These are phyloP conservation scores for Fusarium ramigenum DNA, from an alignment of 2,329 filamentous ascomycete species.

Conservation along the genomic window DNA sequence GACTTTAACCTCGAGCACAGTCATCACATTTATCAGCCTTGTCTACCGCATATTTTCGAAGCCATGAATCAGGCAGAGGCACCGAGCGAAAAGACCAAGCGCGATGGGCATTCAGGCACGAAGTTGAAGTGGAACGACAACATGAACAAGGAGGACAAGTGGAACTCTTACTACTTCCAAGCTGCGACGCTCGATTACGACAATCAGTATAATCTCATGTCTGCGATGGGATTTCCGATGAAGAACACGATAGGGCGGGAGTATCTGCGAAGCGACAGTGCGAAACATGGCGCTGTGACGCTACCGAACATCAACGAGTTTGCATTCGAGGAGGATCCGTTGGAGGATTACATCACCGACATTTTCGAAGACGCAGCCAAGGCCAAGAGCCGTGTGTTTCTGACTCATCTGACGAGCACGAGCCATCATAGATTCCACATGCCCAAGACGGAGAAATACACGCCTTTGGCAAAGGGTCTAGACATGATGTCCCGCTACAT, in stretches of 20 bases:
- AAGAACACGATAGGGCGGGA: conserved; percentile 43
- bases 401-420: conserved; percentile 50
- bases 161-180: conserved; percentile 48
- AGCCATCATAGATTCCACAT: conserved; percentile 48
- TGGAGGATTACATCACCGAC: conserved; percentile 48
- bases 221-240: conserved; percentile 43
- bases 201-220: conserved; percentile 47
- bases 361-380: conserved; percentile 44
- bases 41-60: conserved; percentile 53
- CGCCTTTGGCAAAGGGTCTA: conserved; percentile 39
- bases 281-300: conserved; percentile 44
- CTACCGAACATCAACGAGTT: conserved; percentile 50
- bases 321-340: conserved; percentile 44
- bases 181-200: conserved; percentile 48
- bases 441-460: conserved; percentile 42
- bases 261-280: conserved; percentile 42
- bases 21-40: conserved; percentile 56
- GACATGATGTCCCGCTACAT: conserved; percentile 47
- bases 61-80: conserved; percentile 44
- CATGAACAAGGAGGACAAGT: conserved; percentile 35
- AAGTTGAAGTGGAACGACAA: neutral
- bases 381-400: conserved; percentile 46
- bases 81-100: neutral
- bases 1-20: conserved; percentile 55
- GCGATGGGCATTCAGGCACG: neutral